A percentile compares a stretch with the other conserved stretches of the same genome.
Evolutionary conservation across 1,284 basidiomycete genomes (phyloP).

Genomic region (Blastosporella zonata): DNA sequence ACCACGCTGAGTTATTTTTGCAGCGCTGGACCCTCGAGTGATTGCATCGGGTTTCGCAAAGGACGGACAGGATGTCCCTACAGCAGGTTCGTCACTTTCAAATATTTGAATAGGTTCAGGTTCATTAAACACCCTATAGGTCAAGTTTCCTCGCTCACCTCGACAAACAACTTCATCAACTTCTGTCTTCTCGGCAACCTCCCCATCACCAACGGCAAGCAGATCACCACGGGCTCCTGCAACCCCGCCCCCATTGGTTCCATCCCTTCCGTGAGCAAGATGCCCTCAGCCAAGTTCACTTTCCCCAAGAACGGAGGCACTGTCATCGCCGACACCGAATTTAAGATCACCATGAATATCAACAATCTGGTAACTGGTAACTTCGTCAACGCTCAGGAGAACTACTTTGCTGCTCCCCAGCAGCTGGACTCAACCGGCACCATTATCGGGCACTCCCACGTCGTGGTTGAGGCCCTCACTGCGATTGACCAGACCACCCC

Average conservation of each 20-base stretch:
- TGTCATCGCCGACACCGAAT: conserved; percentile 48
- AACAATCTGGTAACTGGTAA: conserved; percentile 56
- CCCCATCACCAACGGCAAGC: conserved; percentile 58
- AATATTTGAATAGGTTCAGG: not conserved
- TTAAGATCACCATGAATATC: conserved; percentile 58
- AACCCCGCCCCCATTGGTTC: conserved; percentile 62
- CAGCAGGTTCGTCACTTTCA: conserved; percentile 26
- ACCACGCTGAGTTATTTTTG: conserved; percentile 16
- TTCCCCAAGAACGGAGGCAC: conserved; percentile 53
- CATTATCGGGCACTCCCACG: conserved; percentile 62
- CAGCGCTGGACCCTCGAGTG: conserved; percentile 53
- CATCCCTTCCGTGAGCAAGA: conserved; percentile 52
- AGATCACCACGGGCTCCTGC: conserved; percentile 59
- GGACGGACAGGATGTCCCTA: conserved; percentile 43
- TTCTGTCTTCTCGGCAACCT: conserved; percentile 53
- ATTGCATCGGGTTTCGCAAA: conserved; percentile 51
- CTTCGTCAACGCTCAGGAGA: conserved; percentile 59
- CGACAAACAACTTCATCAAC: conserved; percentile 74
- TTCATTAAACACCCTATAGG: conserved; percentile 26
- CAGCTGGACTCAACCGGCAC: conserved; percentile 50
- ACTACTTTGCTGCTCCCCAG: conserved; percentile 69
- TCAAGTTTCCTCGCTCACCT: conserved; percentile 59
- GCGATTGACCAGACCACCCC: conserved; percentile 48
- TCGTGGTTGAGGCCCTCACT: conserved; percentile 55
- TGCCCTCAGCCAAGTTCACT: conserved; percentile 59